These are phyloP conservation scores for Nigrograna mackinnonii DNA, from an alignment of 2,329 filamentous ascomycete genomes.

Conservation along the genomic window DNA sequence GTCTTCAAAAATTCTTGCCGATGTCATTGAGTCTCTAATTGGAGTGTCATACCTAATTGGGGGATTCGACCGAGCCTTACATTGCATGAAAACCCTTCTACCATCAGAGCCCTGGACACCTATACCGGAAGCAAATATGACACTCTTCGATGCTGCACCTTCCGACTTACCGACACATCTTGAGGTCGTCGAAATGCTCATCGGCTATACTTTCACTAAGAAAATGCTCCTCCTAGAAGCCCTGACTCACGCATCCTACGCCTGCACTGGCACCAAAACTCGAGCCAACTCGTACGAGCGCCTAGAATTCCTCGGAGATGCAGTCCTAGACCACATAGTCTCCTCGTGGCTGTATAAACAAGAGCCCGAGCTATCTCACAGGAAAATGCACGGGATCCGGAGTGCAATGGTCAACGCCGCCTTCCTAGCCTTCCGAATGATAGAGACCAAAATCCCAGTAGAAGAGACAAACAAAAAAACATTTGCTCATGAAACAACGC, in stretches of 20 bases:
- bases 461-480: slow-evolving; percentile 35
- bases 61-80: slow-evolving; percentile 64
- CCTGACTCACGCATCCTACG: slow-evolving; percentile 76
- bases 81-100: slow-evolving; percentile 66
- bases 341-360: slow-evolving; percentile 63
- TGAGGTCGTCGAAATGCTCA: slow-evolving; percentile 61
- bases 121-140: slow-evolving; percentile 26
- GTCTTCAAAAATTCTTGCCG: slow-evolving; percentile 81
- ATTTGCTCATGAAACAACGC: slow-evolving; percentile 19
- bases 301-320: slow-evolving; percentile 86
- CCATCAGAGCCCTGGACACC: slow-evolving; percentile 57
- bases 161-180: too few species aligned
- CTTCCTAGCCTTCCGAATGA: slow-evolving; percentile 76
- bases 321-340: slow-evolving; percentile 79
- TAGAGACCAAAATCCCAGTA: slow-evolving; percentile 56
- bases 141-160: slow-evolving; percentile 22
- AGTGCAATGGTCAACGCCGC: slow-evolving; percentile 79
- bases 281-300: slow-evolving; percentile 65
- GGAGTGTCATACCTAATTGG: slow-evolving; percentile 75
- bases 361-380: slow-evolving; percentile 52
- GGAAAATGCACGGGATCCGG: slow-evolving; percentile 75
- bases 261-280: slow-evolving; percentile 49
- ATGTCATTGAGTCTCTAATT: slow-evolving; percentile 84
- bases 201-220: slow-evolving; percentile 74
- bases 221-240: slow-evolving; percentile 73